A percentile compares a stretch with the other conserved stretches of the same genome.
phyloP scores from a whole-genome alignment of 1,284 basidiomycete species.

The Ceratorhiza oryzae-sativae region DNA sequence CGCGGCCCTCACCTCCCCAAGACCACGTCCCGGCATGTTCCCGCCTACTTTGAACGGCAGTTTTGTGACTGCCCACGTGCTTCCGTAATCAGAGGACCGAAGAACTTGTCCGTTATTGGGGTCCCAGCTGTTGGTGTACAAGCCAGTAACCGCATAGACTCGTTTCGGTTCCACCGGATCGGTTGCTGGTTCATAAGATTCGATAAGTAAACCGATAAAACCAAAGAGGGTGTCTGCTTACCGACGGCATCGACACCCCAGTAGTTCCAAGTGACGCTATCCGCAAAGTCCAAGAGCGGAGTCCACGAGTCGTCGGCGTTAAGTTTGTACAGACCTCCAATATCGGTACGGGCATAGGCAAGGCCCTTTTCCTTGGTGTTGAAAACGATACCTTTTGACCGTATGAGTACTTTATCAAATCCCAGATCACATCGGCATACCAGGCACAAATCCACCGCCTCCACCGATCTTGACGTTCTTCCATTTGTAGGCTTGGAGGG shows the following conservation, averaged over 20 bases:
- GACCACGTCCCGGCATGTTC: constrained; percentile 72
- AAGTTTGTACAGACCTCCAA: constrained; percentile 63
- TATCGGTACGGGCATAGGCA: constrained; percentile 48
- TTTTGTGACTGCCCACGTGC: constrained; percentile 60
- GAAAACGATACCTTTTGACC: constrained; percentile 60
- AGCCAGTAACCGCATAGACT: constrained; percentile 55
- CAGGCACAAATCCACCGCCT: constrained; percentile 60
- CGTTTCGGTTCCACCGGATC: constrained; percentile 33
- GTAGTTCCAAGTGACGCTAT: constrained; percentile 58
- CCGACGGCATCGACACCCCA: constrained; percentile 65
- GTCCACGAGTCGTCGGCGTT: constrained; percentile 59
- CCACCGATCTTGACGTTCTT: constrained; percentile 67
- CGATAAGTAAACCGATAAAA: constrained; percentile 45
- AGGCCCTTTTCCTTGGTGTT: constrained; percentile 64
- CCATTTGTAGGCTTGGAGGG: constrained; percentile 51
- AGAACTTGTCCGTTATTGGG: constrained; percentile 70
- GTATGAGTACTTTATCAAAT: neutral
- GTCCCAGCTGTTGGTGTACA: constrained; percentile 72
- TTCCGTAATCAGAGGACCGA: constrained; percentile 64
- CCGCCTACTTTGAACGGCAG: constrained; percentile 66
- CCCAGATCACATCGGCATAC: neutral
- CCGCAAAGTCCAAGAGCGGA: constrained; percentile 60
- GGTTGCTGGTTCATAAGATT: neutral
- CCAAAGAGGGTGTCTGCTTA: constrained; percentile 60
- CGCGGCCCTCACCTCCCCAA: constrained; percentile 50